Percentiles rank a stretch among this genome's conserved stretches.
These are phyloP conservation scores for Termitomyces sp. DNA, from an alignment of 768 basidiomycete species.

Conservation along the genomic window DNA sequence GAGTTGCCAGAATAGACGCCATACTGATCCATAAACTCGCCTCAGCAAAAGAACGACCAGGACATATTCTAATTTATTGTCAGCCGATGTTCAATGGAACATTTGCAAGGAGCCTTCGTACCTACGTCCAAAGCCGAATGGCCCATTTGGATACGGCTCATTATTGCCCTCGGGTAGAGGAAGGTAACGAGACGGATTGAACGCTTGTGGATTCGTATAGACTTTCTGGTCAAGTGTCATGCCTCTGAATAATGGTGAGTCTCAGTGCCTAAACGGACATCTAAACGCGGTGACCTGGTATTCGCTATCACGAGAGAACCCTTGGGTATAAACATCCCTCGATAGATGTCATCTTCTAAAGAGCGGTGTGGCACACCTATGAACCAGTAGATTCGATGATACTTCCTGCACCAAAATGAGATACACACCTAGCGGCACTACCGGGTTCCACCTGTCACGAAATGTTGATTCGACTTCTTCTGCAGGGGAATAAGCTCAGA, in stretches of 20 bases:
- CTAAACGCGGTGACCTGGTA: background rate
- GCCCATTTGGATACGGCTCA: slow-evolving; percentile 4
- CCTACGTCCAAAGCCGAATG: slow-evolving; percentile 18
- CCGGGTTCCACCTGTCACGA: background rate
- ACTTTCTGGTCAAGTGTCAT: slow-evolving; percentile 28
- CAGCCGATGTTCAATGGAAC: background rate
- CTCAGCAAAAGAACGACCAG: slow-evolving; percentile 39
- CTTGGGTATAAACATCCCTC: no score
- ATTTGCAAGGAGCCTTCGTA: background rate
- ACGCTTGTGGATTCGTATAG: slow-evolving; percentile 32
- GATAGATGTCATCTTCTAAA: no score
- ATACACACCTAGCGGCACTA: background rate
- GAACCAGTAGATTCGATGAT: background rate
- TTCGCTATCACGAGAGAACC: no score
- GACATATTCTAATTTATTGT: slow-evolving; percentile 21
- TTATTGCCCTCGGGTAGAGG: slow-evolving; percentile 11
- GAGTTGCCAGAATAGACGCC: slow-evolving; percentile 16
- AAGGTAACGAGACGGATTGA: slow-evolving; percentile 37
- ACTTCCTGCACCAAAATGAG: background rate
- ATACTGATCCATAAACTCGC: slow-evolving; percentile 25
- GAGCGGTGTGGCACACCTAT: background rate
- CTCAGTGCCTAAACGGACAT: slow-evolving; percentile 4
- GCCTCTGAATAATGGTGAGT: slow-evolving; percentile 25
- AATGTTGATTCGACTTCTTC: background rate
- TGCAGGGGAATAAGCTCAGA: slow-evolving; percentile 6